These are phyloP conservation scores for Leptodermis oblonga DNA, from an alignment of 257 asterid genomes.

Conservation along the genomic window DNA sequence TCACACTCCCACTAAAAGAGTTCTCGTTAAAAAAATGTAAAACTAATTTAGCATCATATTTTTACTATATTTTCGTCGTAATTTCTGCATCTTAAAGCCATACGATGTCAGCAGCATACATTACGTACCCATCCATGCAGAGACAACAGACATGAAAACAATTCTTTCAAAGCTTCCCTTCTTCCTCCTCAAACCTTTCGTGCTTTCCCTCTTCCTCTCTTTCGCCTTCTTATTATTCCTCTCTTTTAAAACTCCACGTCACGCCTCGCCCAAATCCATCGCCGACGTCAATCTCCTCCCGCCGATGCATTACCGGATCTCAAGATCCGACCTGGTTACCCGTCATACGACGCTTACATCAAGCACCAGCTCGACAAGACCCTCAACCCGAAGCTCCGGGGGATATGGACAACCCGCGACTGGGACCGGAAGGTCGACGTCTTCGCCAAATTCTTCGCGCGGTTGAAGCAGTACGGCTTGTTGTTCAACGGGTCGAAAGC, in stretches of 20 bases:
- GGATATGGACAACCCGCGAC: constrained; percentile 77
- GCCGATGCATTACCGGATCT: constrained; percentile 31
- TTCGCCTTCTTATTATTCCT: constrained; percentile 40
- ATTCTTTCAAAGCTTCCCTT: constrained; percentile 33
- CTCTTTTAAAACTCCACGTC: constrained; percentile 40
- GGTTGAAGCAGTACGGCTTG: constrained; percentile 30
- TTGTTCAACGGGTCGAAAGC: constrained; percentile 46
- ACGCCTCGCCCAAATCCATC: constrained; percentile 3
- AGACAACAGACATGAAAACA: constrained; percentile 37
- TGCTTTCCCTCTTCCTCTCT: constrained; percentile 39
- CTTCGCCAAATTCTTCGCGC: constrained; percentile 48
- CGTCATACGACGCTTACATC: constrained; percentile 66
- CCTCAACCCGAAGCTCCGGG: constrained; percentile 69
- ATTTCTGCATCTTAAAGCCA: background rate
- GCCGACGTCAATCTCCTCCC: no score
- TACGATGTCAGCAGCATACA: background rate
- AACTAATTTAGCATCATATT: no score
- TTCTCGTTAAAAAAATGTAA: no score
- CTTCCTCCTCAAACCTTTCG: constrained; percentile 41
- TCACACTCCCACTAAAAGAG: no score
- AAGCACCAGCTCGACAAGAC: constrained; percentile 80
- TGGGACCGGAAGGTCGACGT: constrained; percentile 68
- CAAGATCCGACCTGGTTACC: constrained; percentile 69
- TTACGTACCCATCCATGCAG: constrained; percentile 23
- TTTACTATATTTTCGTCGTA: no score